Base-by-base conservation (phyloP, 2,329 filamentous ascomycete species). In the Dendryphion nanum region DNA sequence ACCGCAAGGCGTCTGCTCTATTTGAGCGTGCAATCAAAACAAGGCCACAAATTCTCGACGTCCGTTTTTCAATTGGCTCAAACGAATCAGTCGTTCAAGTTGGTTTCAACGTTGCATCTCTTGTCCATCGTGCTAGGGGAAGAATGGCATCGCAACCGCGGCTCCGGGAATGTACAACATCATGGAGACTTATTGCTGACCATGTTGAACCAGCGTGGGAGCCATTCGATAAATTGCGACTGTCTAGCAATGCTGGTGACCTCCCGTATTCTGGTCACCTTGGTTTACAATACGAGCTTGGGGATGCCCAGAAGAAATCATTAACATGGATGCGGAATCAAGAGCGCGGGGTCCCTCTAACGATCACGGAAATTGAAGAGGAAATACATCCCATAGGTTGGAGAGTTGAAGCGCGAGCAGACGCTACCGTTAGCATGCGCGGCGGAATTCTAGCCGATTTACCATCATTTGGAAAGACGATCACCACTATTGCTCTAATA, bases 381-480 rank as follows among this genome's bases (percentile, higher is more conserved):
- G 72, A 71, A 3, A 42, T 71, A 1, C 53, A 82, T 10, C 50
- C 66, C 0, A 52, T 82, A 19, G 70, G 73, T 8, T 84, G 79
- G 76, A 73, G 77, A 40, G 71, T 73, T 2, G 81, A 83, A 54
- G 79, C 68, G 1, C 63, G 59, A n/a, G 75, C 72, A n/a, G 49
- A 70, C 41, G 55, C 67, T 23, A 17, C 57, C n/a, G 33, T 67
- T 36, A 23, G 42, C 20, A 44, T 82, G 28, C 72, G 71, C 14
- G 82, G 82, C 10, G 82, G 82, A 4, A 70, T 85, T 14, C 67
- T 84, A 21, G 81, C 81, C 2, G 80, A 84, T 50, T 71, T 78
- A 30, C 79, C 83, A 21, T 81, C 79, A 0, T 85, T 82, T 51
- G 83, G 83, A 0, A 86, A 86, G 51, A 86, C 82, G 0, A 74